Conservation (phyloP, 2,329 filamentous ascomycete species). For the Stagonosporopsis rhizophila region DNA sequence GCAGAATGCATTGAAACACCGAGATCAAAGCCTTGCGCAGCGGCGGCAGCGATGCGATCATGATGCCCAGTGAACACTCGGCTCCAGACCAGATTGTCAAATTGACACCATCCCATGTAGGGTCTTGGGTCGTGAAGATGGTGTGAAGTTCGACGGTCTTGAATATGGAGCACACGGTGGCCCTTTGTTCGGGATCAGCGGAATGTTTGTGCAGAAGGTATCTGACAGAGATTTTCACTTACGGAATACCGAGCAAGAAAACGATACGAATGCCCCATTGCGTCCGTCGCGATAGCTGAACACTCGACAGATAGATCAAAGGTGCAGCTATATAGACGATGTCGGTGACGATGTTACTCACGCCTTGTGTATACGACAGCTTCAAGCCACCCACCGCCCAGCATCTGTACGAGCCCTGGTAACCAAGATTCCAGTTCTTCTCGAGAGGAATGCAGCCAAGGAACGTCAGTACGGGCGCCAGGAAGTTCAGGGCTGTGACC, state of each 20-base stretch:
- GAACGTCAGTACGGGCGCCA: constrained; percentile 31
- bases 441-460: constrained; percentile 37
- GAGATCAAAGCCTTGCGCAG: constrained; percentile 34
- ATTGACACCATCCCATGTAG: constrained; percentile 33
- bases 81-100: constrained; percentile 34
- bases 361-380: constrained; percentile 34
- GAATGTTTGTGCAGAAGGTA: background rate
- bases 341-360: constrained; percentile 39
- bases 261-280: constrained; percentile 39
- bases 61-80: constrained; percentile 30
- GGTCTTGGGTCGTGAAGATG: constrained; percentile 29
- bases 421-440: constrained; percentile 33
- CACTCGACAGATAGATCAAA: constrained; percentile 33
- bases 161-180: constrained; percentile 37
- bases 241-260: constrained; percentile 40
- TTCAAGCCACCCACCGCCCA: constrained; percentile 28
- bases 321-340: constrained; percentile 37
- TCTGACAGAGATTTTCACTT: constrained; percentile 12
- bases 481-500: constrained; percentile 35
- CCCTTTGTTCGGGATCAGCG: constrained; percentile 19
- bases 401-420: constrained; percentile 23
- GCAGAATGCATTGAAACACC: constrained; percentile 25
- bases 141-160: constrained; percentile 34
- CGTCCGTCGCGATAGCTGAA: constrained; percentile 32
- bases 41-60: constrained; percentile 32